Evolutionary conservation across 768 basidiomycete genomes (phyloP).

Genomic region (Mycena filopes): DNA sequence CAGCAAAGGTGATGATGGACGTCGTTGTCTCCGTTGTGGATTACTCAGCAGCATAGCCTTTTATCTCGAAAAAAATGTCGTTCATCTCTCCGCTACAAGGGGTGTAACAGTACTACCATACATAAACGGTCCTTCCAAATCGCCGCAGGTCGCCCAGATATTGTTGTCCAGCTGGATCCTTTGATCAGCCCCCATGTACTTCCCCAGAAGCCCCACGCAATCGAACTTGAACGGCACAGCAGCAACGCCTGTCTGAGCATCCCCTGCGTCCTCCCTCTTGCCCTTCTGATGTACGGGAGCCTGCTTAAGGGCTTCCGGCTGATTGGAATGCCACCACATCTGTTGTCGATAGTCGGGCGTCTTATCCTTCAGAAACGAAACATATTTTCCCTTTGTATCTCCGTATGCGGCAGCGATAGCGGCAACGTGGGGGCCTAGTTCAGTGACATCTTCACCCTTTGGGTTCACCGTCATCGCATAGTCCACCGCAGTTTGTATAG

Average conservation of each 20-base stretch:
- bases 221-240: too few species aligned
- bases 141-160: slow-evolving; percentile 55
- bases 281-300: slow-evolving; percentile 45
- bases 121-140: slow-evolving; percentile 51
- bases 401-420: slow-evolving; percentile 64
- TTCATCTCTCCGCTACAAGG: slow-evolving; percentile 32
- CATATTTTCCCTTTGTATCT: slow-evolving; percentile 62
- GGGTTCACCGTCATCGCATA: slow-evolving; percentile 56
- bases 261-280: slow-evolving; percentile 34
- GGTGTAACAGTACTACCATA: slow-evolving; percentile 27
- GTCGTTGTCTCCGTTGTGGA: slow-evolving; percentile 32
- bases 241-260: too few species aligned
- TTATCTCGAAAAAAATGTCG: not conserved
- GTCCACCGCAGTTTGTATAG: slow-evolving; percentile 64
- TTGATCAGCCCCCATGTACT: slow-evolving; percentile 17
- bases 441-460: slow-evolving; percentile 50
- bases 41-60: slow-evolving; percentile 36
- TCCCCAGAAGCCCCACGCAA: too few species aligned
- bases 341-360: slow-evolving; percentile 45
- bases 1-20: slow-evolving; percentile 23
- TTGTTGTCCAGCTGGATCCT: slow-evolving; percentile 54
- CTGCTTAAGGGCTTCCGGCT: slow-evolving; percentile 50
- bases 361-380: slow-evolving; percentile 50
- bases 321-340: slow-evolving; percentile 62
- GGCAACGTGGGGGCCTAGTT: slow-evolving; percentile 61